Evolutionary conservation across 2,329 filamentous ascomycete genomes (phyloP), one percentile per base, ranked within the genome.

Genomic region (Chaetomium strumarium): DNA sequence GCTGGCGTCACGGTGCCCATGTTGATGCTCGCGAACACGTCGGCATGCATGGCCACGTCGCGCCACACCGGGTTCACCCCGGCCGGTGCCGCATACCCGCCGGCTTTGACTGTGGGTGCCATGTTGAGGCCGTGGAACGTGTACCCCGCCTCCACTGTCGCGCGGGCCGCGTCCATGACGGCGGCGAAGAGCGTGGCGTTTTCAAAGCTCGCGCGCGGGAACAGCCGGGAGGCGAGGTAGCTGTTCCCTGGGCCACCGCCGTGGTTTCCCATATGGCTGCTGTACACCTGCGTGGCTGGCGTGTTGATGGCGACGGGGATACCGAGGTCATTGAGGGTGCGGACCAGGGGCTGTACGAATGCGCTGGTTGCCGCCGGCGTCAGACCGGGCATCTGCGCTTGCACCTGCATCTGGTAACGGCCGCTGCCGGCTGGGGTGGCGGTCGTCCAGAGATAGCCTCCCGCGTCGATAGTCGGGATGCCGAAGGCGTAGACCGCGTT

Each of bases 111-210:
- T 8, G 63, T 62, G 1, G 63, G 63, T 20, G 62, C 58, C 51
- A 71, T 66, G 42, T 66, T 64, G 44, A 71, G 65, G 1, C 61
- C 65, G 51, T 67, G 62, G 49, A 74, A 68, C 11, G 64, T 63
- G 46, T 64, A 63, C 3, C 71, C 69, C 2, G 62, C 61, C 51
- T 71, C 67, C 16, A 72, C 58, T 6, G 65, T 61, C 5, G 58
- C 43, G 6, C 63, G 64, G 51, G 68, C 66, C 36, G 64, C 66
- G 11, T 59, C 57, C 49, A 66, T 66, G 12, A 62, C 63, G 3
- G 52, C 53, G 33, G 55, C 48, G 53, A 68, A 63, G 11, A 58
- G 52, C 1, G 52, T 55, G 24, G 54, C 51, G 53, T 66, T 59
- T 3, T 55, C 58, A 52, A 64, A 72, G 46, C 66, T 63, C 12